Evolutionary conservation across 805 yeast genomes (phyloP).

Genomic region (Wickerhamomyces ciferrii): DNA sequence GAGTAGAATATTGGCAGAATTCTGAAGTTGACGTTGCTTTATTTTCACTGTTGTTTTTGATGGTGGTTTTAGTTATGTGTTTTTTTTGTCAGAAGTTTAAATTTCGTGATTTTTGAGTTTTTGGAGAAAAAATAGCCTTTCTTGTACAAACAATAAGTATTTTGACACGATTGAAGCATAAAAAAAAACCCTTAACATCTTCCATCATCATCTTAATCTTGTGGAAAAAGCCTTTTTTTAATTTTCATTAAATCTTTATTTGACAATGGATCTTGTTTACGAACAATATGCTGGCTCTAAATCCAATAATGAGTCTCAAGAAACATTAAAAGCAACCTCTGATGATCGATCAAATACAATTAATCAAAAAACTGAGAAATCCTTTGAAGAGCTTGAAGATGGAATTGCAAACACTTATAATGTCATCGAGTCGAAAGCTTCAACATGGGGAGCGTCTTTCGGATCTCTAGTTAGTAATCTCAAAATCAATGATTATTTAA

Average conservation of each 20-base stretch:
- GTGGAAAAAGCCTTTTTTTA: too few relatives aligned
- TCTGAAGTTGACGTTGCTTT: too few relatives aligned
- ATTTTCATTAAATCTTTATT: too few relatives aligned
- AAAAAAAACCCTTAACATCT: too few relatives aligned
- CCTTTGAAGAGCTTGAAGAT: slow-evolving; percentile 44
- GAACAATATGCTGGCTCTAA: slow-evolving; percentile 20
- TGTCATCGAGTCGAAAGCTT: slow-evolving; percentile 36
- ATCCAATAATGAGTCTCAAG: slow-evolving; percentile 13
- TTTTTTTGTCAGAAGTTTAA: not conserved
- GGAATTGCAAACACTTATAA: slow-evolving; percentile 48
- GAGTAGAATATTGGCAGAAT: too few relatives aligned
- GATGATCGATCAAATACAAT: slow-evolving; percentile 16
- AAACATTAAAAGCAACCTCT: slow-evolving; percentile 14
- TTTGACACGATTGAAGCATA: too few relatives aligned
- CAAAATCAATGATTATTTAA: slow-evolving; percentile 28
- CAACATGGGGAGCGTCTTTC: slow-evolving; percentile 28
- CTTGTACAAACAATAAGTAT: too few relatives aligned
- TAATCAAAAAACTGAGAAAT: slow-evolving; percentile 47
- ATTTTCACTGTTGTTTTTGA: too few relatives aligned
- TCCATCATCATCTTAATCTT: too few relatives aligned
- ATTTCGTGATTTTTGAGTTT: not conserved
- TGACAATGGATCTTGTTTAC: slow-evolving; percentile 22
- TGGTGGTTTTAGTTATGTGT: not conserved
- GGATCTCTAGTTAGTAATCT: slow-evolving; percentile 30
- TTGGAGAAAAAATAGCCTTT: too few relatives aligned